A percentile compares a stretch with the other conserved stretches of the same genome.
These are phyloP conservation scores for Alternaria infectoria DNA, from an alignment of 2,329 filamentous ascomycete genomes.

Conservation along the genomic window DNA sequence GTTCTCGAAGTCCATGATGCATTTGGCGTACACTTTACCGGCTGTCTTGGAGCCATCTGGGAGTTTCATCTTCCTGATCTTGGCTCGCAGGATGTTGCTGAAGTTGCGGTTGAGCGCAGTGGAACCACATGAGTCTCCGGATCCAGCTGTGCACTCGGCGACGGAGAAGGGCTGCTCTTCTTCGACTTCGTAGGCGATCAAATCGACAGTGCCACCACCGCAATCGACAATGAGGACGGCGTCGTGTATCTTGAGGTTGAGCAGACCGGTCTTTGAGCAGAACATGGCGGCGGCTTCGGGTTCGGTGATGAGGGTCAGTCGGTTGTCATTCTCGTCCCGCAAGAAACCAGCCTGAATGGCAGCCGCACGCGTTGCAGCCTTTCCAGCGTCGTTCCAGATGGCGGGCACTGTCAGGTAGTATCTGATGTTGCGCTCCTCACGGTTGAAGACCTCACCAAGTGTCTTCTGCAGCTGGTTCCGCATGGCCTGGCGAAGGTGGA, in stretches of 20 bases:
- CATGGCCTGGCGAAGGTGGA: constrained; percentile 97
- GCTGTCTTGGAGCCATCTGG: constrained; percentile 96
- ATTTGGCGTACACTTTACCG: constrained; percentile 98
- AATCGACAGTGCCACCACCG: constrained; percentile 96
- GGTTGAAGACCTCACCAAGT: constrained; percentile 94
- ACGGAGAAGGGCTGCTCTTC: constrained; percentile 97
- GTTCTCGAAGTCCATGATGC: constrained; percentile 99
- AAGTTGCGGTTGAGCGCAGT: constrained; percentile 98
- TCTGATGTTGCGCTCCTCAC: constrained; percentile 96
- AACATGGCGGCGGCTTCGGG: constrained; percentile 97
- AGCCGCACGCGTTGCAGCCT: constrained; percentile 92
- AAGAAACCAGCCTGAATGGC: constrained; percentile 97
- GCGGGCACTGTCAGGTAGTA: constrained; percentile 99
- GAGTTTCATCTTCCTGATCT: constrained; percentile 99
- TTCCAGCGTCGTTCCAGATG: constrained; percentile 99
- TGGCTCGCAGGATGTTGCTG: constrained; percentile 94
- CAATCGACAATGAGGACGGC: constrained; percentile 98
- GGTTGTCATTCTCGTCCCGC: constrained; percentile 96
- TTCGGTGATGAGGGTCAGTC: constrained; percentile 91
- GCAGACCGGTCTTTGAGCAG: constrained; percentile 93
- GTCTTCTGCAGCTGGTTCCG: constrained; percentile 94
- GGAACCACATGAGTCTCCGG: constrained; percentile 97
- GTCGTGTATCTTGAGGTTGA: constrained; percentile 97
- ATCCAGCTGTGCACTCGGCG: constrained; percentile 94
- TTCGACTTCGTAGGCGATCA: constrained; percentile 98